phyloP scores from a whole-genome alignment of 495 filamentous ascomycete species.

The Podospora sp. region DNA sequence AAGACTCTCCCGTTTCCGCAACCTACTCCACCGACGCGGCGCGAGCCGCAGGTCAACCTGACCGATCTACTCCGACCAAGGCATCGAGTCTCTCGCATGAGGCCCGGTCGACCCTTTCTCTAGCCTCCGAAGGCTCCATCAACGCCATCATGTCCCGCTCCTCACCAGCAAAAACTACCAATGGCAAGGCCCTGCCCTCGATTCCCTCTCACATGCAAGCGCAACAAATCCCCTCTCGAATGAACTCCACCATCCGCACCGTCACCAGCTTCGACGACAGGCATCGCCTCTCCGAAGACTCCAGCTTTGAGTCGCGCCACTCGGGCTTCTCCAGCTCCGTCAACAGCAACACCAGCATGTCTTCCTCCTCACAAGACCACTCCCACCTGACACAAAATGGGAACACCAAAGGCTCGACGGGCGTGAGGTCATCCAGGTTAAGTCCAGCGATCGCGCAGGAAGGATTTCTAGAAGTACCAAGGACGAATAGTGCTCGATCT shows the following conservation, averaged over 20 bases:
- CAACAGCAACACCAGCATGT: slow-evolving; percentile 48
- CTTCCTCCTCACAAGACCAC: slow-evolving; percentile 42
- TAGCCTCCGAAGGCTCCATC: slow-evolving; percentile 38
- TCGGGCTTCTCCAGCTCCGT: slow-evolving; percentile 53
- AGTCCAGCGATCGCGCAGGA: slow-evolving; percentile 27
- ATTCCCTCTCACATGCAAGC: slow-evolving; percentile 13
- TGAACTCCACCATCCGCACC: slow-evolving; percentile 51
- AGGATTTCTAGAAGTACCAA: slow-evolving; percentile 21
- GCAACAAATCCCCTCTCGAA: slow-evolving; percentile 27
- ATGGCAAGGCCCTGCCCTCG: slow-evolving; percentile 26
- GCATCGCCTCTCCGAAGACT: slow-evolving; percentile 33
- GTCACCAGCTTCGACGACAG: slow-evolving; percentile 48
- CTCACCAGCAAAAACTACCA: slow-evolving; percentile 19
- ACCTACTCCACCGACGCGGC: slow-evolving; percentile 19
- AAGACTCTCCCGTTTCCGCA: slow-evolving; percentile 17
- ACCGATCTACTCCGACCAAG: slow-evolving; percentile 23
- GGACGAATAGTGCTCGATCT: slow-evolving; percentile 12
- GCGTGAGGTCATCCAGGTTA: slow-evolving; percentile 34
- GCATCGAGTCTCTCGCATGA: slow-evolving; percentile 25
- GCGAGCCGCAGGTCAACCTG: slow-evolving; percentile 21
- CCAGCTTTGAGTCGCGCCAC: slow-evolving; percentile 39
- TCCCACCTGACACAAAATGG: slow-evolving; percentile 30
- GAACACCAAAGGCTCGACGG: slow-evolving; percentile 20
- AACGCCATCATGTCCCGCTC: slow-evolving; percentile 41
- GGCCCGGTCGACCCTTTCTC: slow-evolving; percentile 34